Conservation (phyloP, 305 asterid species). For the Salvia sclarea region DNA sequence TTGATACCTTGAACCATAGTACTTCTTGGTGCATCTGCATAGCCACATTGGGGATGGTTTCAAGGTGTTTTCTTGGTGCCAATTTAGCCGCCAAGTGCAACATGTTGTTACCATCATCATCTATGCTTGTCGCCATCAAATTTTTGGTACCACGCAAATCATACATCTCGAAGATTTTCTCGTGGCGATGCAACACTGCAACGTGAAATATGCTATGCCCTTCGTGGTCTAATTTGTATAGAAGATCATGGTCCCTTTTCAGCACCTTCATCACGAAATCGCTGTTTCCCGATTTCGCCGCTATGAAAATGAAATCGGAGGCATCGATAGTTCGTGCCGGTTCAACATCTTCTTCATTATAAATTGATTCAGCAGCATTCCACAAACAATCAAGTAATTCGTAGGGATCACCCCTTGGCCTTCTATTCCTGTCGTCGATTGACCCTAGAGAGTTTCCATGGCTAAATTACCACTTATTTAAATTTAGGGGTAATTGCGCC, state of each 20-base stretch:
- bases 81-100: conserved; percentile 41
- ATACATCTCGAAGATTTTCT: conserved; percentile 35
- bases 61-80: conserved; percentile 37
- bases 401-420: conserved; percentile 11
- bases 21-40: conserved; percentile 50
- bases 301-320: conserved; percentile 20
- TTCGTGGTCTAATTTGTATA: conserved; percentile 26
- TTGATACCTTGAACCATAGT: conserved; percentile 33
- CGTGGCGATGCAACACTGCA: conserved; percentile 38
- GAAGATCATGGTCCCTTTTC: conserved; percentile 27
- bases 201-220: conserved; percentile 45
- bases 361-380: not conserved
- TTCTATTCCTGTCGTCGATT: not conserved
- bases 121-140: conserved; percentile 21
- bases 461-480: too few species aligned
- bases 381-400: conserved; percentile 27
- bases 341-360: conserved; percentile 6
- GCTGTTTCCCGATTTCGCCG: conserved; percentile 36
- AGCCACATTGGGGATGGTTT: conserved; percentile 38
- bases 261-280: conserved; percentile 38
- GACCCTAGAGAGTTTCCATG: too few species aligned
- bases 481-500: too few species aligned
- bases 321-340: not conserved
- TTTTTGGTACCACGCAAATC: conserved; percentile 33
- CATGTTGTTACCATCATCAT: conserved; percentile 35